Evolutionary conservation across 129 eudicot species (phyloP), one percentile per base, ranked within the genome.

Genomic region (Tagetes erecta): DNA sequence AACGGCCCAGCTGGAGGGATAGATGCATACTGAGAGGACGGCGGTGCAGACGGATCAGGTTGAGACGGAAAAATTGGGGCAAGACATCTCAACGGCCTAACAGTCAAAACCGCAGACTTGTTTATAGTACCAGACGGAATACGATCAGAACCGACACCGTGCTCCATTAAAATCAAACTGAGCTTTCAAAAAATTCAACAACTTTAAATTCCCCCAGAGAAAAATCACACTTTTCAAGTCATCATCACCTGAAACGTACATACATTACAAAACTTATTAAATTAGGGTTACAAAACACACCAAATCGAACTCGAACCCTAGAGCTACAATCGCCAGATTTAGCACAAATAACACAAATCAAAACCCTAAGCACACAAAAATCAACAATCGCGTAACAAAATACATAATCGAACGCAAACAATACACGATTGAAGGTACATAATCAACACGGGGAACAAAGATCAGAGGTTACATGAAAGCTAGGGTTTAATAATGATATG

Each of bases 1-100:
- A 90, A 90, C 37, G 96, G 96, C 6, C 96, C 96, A 1, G 83
- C 62, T 46, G 96, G 96, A 39, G 93, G 87, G 33, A 87, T 78
- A 31, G 93, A 85, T 11, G 82, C 80, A 45, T 81, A 90, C 2
- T 91, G 86, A 14, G 87, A 72, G 45, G 83, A 68, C 7, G 88
- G 86, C 27, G 78, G 78, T 2, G 80, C 67, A 41, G 84, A 68
- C 46, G 72, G 57, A 6, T 85, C 92, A 11, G 80, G 72, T 9
- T 56, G 78, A 2, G 84, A 68, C 20, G 96, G 96, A 63, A 91
- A 88, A 30, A 91, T 72, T 1, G 97, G 97, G 59, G 76, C 86
- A 34, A 91, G 95, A 70, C 90, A 81, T 83, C 91, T 70, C 41
- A 91, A 65, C 36, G 97, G 97, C 88, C 66, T 91, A 14, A 91